Base-by-base conservation (phyloP, 148 eudicot genomes). In the Nepenthes gracilis region DNA sequence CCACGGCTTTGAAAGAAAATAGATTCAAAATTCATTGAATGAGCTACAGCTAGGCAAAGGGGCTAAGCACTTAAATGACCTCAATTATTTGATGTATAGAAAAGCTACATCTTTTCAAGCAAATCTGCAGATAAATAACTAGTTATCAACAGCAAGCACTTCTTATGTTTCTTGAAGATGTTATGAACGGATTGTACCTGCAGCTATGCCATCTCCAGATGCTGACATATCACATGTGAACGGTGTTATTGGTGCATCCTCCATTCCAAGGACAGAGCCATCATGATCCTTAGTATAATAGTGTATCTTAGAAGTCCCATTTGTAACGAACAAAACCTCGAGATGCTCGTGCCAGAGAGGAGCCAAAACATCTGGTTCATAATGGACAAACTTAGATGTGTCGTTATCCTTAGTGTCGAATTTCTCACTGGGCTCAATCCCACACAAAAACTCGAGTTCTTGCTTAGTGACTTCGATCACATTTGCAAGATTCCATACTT, bases 381-480 rank as follows among this genome's bases (percentile, higher is more conserved):
- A 80, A 58, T 92, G 94, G 62, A 72, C 67, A 71, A 92, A 92
- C 62, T 88, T 88, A 11, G 76, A 72, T 55, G 36, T 76, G 37
- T 80, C 74, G 56, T 85, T 85, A 53, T 88, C 78, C 71, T 60
- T 79, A 55, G 96, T 85, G 67, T 85, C 94, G 64, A 81, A 88
- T 52, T 79, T 70, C 57, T 92, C 98, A 23, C 76, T 70, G 51
- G 98, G 80, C 64, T 67, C 71, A 50, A 92, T 88, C 40, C 86
- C 98, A 76, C 94, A 82, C 13, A 92, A 80, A 78, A 92, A 88
- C 67, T 92, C 96, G n/a, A 92, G 86, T 66, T 92, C 98, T 77
- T 88, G 98, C 68, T 80, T 88, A 23, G 96, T 85, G 64, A 92
- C 78, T 82, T 92, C 98, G 47, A 92, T 79, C 57, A 88, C 62